Evolutionary conservation across 331 rosid genomes (phyloP).

Genomic region (Rosa hybrid): DNA sequence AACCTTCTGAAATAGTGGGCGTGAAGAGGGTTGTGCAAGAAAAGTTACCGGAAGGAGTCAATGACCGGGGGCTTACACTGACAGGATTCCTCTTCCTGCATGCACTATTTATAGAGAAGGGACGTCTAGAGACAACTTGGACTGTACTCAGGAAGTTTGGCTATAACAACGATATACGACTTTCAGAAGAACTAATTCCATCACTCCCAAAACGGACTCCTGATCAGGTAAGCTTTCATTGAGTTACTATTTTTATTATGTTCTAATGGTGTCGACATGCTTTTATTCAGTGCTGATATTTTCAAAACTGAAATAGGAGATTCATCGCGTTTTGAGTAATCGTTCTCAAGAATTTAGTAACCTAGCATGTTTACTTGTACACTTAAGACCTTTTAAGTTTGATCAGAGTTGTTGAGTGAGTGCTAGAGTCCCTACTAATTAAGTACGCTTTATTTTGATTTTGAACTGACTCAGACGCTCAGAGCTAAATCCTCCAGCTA

Average conservation of each 20-base stretch:
- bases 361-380: not conserved
- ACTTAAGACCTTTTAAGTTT: not conserved
- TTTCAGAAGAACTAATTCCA: conserved; percentile 78
- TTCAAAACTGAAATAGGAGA: not conserved
- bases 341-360: not conserved
- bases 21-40: conserved; percentile 97
- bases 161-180: conserved; percentile 85
- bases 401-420: not conserved
- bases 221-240: conserved; percentile 65
- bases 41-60: conserved; percentile 91
- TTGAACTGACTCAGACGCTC: not conserved
- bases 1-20: conserved; percentile 90
- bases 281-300: not conserved
- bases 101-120: conserved; percentile 88
- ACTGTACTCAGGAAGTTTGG: conserved; percentile 97
- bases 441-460: not conserved
- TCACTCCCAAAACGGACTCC: conserved; percentile 61
- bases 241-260: not conserved
- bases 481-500: not conserved
- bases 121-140: conserved; percentile 98
- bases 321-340: not conserved
- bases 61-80: conserved; percentile 92
- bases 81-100: conserved; percentile 95
- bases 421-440: not conserved
- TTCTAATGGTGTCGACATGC: not conserved